These are phyloP conservation scores for Pseudogymnoascus verrucosus DNA, from an alignment of 2,329 filamentous ascomycete genomes.

Conservation along the genomic window DNA sequence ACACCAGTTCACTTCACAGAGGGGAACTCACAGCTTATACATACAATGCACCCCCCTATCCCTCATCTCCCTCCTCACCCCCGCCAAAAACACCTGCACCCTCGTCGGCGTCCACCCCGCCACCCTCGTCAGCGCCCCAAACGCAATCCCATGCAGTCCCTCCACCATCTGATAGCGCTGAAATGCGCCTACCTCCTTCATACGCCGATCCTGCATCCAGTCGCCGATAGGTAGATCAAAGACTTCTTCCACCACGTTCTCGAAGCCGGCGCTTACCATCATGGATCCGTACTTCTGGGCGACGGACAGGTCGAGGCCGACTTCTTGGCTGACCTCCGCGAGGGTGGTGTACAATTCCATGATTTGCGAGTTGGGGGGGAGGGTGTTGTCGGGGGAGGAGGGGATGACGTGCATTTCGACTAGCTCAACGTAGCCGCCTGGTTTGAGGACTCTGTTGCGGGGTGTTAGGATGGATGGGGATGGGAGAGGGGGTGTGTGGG, in stretches of 20 bases:
- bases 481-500: too few species aligned
- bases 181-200: constrained; percentile 40
- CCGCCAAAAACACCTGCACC: constrained; percentile 29
- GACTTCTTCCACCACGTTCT: constrained; percentile 38
- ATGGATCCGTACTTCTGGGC: constrained; percentile 18
- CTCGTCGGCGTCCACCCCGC: constrained; percentile 29
- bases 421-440: constrained; percentile 40
- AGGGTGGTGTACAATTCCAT: constrained; percentile 3
- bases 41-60: constrained; percentile 29
- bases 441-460: constrained; percentile 26
- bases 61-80: constrained; percentile 29
- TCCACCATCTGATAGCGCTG: constrained; percentile 10
- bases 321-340: background rate
- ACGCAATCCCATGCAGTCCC: constrained; percentile 14
- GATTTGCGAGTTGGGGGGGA: constrained; percentile 19
- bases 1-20: background rate
- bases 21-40: constrained; percentile 12
- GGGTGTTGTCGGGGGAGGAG: constrained; percentile 35
- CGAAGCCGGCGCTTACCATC: constrained; percentile 44
- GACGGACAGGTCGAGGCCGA: constrained; percentile 9
- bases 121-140: constrained; percentile 28
- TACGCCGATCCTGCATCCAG: constrained; percentile 41
- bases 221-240: constrained; percentile 41
- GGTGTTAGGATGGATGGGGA: background rate
- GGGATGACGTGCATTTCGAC: constrained; percentile 35